Conservation (phyloP, 306 rosid species). For the Vigna angularis region DNA sequence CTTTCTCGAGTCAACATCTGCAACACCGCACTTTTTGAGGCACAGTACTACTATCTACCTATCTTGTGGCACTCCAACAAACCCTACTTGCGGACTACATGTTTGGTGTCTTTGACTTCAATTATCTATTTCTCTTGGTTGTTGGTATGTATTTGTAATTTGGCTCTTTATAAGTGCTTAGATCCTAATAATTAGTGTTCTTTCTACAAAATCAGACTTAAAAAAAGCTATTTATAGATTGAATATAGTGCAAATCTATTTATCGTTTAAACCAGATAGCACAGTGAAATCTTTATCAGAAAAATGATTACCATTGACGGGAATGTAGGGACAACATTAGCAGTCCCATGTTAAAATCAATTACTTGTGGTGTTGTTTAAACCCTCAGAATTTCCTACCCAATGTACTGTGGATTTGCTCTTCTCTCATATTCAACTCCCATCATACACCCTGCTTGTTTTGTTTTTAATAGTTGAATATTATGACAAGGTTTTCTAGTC, state of each 20-base stretch:
- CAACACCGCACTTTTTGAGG: slow-evolving; percentile 4
- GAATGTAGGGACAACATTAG: too few relatives aligned
- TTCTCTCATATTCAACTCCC: not conserved
- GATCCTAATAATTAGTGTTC: too few relatives aligned
- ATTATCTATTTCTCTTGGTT: not conserved
- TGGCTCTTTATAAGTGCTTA: too few relatives aligned
- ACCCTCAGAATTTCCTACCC: not conserved
- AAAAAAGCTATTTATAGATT: not conserved
- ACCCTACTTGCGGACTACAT: not conserved
- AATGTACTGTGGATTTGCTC: not conserved
- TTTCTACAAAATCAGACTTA: not conserved
- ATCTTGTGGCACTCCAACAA: not conserved
- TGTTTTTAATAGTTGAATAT: not conserved
- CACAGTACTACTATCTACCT: not conserved
- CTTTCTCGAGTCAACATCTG: slow-evolving; percentile 33
- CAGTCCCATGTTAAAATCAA: too few relatives aligned
- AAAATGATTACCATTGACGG: too few relatives aligned
- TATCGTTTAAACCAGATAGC: too few relatives aligned
- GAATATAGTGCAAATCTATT: too few relatives aligned
- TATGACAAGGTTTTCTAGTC: not conserved
- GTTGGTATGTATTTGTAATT: not conserved
- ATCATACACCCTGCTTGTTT: not conserved
- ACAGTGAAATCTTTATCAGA: too few relatives aligned
- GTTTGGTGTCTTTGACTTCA: not conserved
- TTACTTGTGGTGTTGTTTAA: too few relatives aligned